phyloP scores from a whole-genome alignment of 2,329 filamentous ascomycete species.

The Aureobasidium sp. region DNA sequence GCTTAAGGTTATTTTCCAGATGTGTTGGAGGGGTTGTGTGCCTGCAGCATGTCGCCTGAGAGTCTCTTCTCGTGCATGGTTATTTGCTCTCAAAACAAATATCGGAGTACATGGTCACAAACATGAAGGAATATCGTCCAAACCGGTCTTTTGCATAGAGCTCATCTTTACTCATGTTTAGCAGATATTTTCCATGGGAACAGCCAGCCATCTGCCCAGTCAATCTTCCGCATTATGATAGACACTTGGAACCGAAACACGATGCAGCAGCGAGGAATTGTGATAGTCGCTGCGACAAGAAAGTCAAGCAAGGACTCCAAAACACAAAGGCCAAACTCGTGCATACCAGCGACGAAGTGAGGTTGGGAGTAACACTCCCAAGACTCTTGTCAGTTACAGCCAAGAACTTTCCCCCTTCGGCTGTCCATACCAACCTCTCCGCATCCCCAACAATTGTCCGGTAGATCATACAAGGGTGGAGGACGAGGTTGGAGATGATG shows the following conservation, averaged over 20 bases:
- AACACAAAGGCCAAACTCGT: neutral
- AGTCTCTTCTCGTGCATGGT: neutral
- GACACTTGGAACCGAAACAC: neutral
- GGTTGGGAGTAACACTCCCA: neutral
- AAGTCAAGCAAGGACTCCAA: neutral
- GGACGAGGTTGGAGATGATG: neutral
- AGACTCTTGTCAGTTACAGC: constrained; percentile 3
- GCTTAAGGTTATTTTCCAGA: neutral
- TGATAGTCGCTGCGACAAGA: neutral
- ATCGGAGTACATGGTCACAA: neutral
- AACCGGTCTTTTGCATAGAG: neutral
- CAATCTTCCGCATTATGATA: neutral
- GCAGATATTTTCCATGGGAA: neutral
- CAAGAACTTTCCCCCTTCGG: neutral
- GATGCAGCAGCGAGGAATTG: neutral
- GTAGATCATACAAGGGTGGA: neutral
- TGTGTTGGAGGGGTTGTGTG: neutral
- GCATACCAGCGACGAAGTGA: neutral
- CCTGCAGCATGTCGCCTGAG: neutral
- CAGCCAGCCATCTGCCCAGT: neutral
- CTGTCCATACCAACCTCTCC: neutral
- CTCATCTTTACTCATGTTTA: neutral
- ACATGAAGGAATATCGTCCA: neutral
- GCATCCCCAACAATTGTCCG: neutral
- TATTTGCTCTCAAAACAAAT: neutral